Base-by-base conservation (phyloP, 1,139 yeast species). In the Williopsis jadinii region DNA sequence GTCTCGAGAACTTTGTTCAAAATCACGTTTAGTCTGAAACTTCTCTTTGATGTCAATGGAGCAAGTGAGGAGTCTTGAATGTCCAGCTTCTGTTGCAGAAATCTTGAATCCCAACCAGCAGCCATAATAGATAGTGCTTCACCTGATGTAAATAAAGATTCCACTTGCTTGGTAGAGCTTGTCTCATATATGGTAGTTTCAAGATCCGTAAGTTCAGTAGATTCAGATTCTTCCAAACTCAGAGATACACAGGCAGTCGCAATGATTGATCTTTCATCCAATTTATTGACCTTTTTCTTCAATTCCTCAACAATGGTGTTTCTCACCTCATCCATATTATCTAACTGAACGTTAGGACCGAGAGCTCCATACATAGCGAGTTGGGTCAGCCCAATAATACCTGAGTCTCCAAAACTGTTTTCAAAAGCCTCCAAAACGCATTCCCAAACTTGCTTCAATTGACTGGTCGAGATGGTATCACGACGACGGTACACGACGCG, bases 61-160 rank as follows among this genome's bases (percentile, higher is more conserved):
- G 32, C 11, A n/a, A 46, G 14, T 8, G 34, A 13, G 8, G 40
- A 38, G 12, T 63, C 70, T 41, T 63, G 71, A 12, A 81, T 66
- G 56, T 83, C 90, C 31, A 77, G 50, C 26, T 70, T 63, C 35
- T 75, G 67, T 34, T 62, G 60, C 47, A 87, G 63, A 12, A 72
- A 70, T 26, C 67, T 70, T 0, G 95, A 81, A 3, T 70, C 58
- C 95, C 95, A 85, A 0, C 97, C 96, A 27, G 80, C 71, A 0
- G 86, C 79, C 6, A 82, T 56, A 14, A 86, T 67, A 30, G 86
- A 71, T 27, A 88, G 63, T 0, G 95, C 92, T 59, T 92, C 97
- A 43, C 97, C 97, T 41, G 82, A 73, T 0, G 90, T 71, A 53
- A 92, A 87, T 32, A 84, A 63, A 43, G 70, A 75, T 47, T 90